Evolutionary conservation across 352 stramenopile genomes (phyloP).

Genomic region (Globisporangium emineosum): DNA sequence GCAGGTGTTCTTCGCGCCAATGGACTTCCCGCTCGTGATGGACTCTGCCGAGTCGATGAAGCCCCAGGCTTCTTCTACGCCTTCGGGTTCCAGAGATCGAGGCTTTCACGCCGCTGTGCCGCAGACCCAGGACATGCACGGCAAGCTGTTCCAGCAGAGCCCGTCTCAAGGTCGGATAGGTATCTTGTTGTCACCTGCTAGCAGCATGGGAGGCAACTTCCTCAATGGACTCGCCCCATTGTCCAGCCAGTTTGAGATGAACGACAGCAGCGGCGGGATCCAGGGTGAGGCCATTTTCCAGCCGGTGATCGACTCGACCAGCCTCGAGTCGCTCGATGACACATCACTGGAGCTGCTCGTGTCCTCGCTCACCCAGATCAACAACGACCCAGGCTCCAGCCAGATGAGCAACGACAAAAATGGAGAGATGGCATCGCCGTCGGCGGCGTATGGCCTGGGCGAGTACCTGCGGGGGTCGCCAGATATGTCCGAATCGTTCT

Average conservation of each 20-base stretch:
- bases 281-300: background rate
- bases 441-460: background rate
- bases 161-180: background rate
- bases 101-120: background rate
- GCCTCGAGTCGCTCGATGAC: conserved; percentile 12
- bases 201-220: background rate
- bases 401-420: background rate
- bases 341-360: conserved; percentile 15
- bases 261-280: background rate
- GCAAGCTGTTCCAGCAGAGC: conserved; percentile 3
- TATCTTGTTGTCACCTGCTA: background rate
- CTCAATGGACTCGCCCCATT: background rate
- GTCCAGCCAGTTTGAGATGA: background rate
- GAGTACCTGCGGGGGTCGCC: background rate
- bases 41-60: background rate
- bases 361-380: conserved; percentile 11
- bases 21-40: background rate
- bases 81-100: background rate
- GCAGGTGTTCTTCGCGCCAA: conserved; percentile 6
- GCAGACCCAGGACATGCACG: background rate
- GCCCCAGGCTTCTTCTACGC: background rate
- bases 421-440: background rate
- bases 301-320: conserved; percentile 7
- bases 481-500: conserved; percentile 2
- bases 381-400: conserved; percentile 1